phyloP scores from a whole-genome alignment of 257 asterid species.

The Scutellaria barbata region DNA sequence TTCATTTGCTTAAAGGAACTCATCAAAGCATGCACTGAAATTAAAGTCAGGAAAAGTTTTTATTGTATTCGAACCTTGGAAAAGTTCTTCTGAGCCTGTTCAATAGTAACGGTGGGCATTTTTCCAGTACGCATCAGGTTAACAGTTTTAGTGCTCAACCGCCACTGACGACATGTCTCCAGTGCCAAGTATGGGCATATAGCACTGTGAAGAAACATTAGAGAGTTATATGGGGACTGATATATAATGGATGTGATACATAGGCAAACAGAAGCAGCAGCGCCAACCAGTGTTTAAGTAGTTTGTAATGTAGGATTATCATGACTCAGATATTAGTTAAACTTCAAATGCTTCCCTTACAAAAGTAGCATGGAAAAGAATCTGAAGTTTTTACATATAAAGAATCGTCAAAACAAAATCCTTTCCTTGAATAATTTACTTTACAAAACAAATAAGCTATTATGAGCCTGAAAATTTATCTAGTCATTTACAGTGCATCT shows the following conservation, averaged over 20 bases:
- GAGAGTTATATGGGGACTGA: constrained; percentile 18
- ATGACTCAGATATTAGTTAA: too few species aligned
- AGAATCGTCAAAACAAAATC: too few species aligned
- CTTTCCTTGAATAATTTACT: too few species aligned
- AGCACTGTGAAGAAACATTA: constrained; percentile 61
- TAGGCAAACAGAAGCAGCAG: background rate
- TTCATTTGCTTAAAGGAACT: constrained; percentile 9
- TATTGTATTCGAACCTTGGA: constrained; percentile 65
- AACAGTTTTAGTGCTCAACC: constrained; percentile 95
- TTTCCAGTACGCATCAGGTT: constrained; percentile 98
- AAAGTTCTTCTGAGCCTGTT: constrained; percentile 97
- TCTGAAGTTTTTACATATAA: too few species aligned
- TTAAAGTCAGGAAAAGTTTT: background rate
- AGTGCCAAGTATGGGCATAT: constrained; percentile 97
- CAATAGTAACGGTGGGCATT: constrained; percentile 97
- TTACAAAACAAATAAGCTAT: background rate
- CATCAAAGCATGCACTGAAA: constrained; percentile 11
- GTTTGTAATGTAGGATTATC: too few species aligned
- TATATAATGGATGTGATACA: constrained; percentile 18
- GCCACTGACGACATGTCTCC: constrained; percentile 98
- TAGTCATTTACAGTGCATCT: background rate
- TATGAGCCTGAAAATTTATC: background rate
- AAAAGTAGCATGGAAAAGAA: too few species aligned
- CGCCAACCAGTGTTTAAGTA: background rate
- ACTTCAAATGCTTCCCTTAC: too few species aligned